phyloP scores from a whole-genome alignment of 73 alveolate species.

The Paramecium sexaurelia region DNA sequence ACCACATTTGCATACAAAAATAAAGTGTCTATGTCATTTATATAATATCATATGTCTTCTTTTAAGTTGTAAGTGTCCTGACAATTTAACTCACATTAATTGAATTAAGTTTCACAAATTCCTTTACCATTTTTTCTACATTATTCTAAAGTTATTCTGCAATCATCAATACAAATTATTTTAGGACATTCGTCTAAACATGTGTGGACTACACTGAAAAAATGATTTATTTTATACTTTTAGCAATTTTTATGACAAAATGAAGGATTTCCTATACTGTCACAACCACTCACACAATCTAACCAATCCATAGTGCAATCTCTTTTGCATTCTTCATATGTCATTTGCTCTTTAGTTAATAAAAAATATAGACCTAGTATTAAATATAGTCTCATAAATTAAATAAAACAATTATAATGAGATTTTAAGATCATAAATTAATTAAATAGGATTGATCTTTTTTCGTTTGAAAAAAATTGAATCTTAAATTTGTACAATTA shows the following conservation, averaged over 20 bases:
- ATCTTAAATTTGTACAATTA: background rate
- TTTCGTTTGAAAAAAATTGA: background rate
- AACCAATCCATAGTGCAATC: conserved; percentile 55
- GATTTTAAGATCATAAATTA: background rate
- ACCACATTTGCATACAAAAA: background rate
- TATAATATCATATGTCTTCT: conserved; percentile 33
- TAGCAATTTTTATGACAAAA: conserved; percentile 46
- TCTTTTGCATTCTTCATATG: conserved; percentile 51
- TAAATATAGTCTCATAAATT: background rate
- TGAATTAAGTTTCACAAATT: conserved; percentile 12
- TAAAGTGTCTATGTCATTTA: background rate
- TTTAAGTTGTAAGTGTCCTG: background rate
- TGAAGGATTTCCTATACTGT: conserved; percentile 56
- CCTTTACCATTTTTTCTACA: conserved; percentile 51
- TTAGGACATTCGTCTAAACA: conserved; percentile 59
- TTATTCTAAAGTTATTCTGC: conserved; percentile 3
- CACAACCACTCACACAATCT: conserved; percentile 58
- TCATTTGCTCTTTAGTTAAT: conserved; percentile 3
- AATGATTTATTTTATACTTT: background rate
- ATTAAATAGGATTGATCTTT: background rate
- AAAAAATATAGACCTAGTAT: background rate
- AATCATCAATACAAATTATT: conserved; percentile 28
- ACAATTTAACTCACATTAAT: background rate
- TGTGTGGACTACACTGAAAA: conserved; percentile 19
- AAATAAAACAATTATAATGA: background rate